These are phyloP conservation scores for Epichloe bromicola DNA, from an alignment of 2,329 filamentous ascomycete genomes.

Conservation along the genomic window DNA sequence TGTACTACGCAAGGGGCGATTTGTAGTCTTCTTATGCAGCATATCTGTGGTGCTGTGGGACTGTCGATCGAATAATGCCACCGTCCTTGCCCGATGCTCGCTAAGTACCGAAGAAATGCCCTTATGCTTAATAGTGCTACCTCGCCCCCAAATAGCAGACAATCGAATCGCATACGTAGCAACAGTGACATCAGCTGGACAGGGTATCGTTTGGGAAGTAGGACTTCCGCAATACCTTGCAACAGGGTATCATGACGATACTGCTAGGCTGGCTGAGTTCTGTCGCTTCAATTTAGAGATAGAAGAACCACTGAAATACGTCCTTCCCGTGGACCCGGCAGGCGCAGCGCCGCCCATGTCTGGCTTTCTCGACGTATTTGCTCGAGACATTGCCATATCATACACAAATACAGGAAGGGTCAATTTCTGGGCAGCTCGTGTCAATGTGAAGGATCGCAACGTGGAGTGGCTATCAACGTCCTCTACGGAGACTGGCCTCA, in stretches of 20 bases:
- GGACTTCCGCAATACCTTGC: slow-evolving; percentile 38
- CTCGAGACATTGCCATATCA: slow-evolving; percentile 73
- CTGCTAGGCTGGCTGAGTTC: slow-evolving; percentile 44
- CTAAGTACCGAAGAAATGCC: slow-evolving; percentile 57
- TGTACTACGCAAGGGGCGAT: slow-evolving; percentile 62
- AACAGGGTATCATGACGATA: slow-evolving; percentile 11
- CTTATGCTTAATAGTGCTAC: slow-evolving; percentile 67
- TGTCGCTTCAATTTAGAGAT: slow-evolving; percentile 56
- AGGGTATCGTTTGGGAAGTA: slow-evolving; percentile 72
- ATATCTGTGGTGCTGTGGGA: slow-evolving; percentile 68
- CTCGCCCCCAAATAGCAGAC: slow-evolving; percentile 42
- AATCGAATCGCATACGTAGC: slow-evolving; percentile 56
- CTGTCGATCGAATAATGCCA: slow-evolving; percentile 46
- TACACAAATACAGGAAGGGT: slow-evolving; percentile 65
- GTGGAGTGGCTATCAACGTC: slow-evolving; percentile 77
- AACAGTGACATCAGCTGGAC: slow-evolving; percentile 67
- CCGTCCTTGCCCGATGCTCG: slow-evolving; percentile 33
- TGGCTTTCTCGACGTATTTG: slow-evolving; percentile 75
- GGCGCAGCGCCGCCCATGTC: slow-evolving; percentile 58
- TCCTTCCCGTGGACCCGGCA: slow-evolving; percentile 77
- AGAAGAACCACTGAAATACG: slow-evolving; percentile 45
- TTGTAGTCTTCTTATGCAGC: slow-evolving; percentile 68
- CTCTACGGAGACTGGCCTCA: slow-evolving; percentile 64
- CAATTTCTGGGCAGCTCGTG: slow-evolving; percentile 72
- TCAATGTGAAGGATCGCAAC: slow-evolving; percentile 44